Evolutionary conservation across 2,329 filamentous ascomycete genomes (phyloP).

Genomic region (Aureobasidium namibiae): DNA sequence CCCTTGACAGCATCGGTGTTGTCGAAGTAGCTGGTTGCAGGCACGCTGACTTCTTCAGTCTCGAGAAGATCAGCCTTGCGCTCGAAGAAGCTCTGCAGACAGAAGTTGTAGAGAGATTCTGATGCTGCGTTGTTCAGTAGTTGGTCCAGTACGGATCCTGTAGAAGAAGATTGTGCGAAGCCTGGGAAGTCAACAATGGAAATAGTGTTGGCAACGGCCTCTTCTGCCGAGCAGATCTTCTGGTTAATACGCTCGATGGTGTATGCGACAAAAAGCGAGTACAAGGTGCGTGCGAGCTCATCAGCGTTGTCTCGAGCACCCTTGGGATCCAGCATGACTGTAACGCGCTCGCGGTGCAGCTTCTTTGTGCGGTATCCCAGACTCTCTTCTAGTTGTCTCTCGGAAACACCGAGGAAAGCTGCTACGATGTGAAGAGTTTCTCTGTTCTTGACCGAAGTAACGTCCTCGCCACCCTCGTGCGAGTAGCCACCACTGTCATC

Average conservation of each 20-base stretch:
- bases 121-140: conserved; percentile 89
- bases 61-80: conserved; percentile 88
- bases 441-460: conserved; percentile 88
- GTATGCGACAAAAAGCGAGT: conserved; percentile 87
- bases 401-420: conserved; percentile 84
- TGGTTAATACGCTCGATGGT: conserved; percentile 92
- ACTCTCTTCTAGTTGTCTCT: conserved; percentile 74
- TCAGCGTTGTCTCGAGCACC: conserved; percentile 89
- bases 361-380: conserved; percentile 96
- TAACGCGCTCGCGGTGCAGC: conserved; percentile 92
- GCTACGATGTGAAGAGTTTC: conserved; percentile 79
- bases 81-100: conserved; percentile 92
- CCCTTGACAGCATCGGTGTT: conserved; percentile 92
- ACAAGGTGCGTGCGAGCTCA: conserved; percentile 85
- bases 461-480: conserved; percentile 79
- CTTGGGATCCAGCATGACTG: conserved; percentile 89
- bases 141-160: conserved; percentile 80
- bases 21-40: conserved; percentile 94
- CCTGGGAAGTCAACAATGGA: conserved; percentile 95
- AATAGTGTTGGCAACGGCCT: conserved; percentile 84
- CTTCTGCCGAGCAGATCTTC: conserved; percentile 76
- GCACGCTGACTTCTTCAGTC: conserved; percentile 82
- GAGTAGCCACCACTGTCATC: conserved; percentile 96
- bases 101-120: conserved; percentile 87
- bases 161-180: conserved; percentile 76